Base-by-base conservation (phyloP, 495 filamentous ascomycete species). In the Penicillium cataractarum region DNA sequence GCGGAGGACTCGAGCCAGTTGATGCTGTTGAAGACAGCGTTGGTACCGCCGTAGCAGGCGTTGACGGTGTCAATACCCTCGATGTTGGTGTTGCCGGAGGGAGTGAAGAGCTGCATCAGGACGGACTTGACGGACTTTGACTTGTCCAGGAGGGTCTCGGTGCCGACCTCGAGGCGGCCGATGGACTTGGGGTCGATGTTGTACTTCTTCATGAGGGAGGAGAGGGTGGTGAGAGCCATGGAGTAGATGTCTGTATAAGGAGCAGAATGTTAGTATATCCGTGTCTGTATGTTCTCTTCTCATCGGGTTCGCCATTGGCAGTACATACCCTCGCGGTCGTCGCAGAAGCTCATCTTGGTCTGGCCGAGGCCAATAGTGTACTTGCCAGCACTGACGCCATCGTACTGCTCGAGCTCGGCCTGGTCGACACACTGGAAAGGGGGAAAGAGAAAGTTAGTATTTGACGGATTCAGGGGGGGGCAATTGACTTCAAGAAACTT, bases 91-190 rank as follows among this genome's bases (percentile, higher is more conserved):
- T 92, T 92, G 62, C 87, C 89, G 72, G 89, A 89, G 51, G 88
- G 82, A 71, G 89, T 85, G 70, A 99, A 97, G 29, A 99, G 84
- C 81, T 97, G 95, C 95, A 99, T 99, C 65, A 98, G 80, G 54
- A 99, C 94, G n/a, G 93, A 91, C 87, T 99, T 99, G 83, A 99
- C 95, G 29, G 96, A 98, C 85, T 99, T 99, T 68, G 95, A 98
- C 86, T 99, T 99, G 85, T 99, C 95, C 72, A 99, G 84, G 42
- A 99, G 85, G 55, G 95, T 99, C 87, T 99, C 95, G 55, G 95
- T 99, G 71, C 95, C 95, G 67, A 99, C 95, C 80, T 99, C 95
- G 67, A 99, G 85, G 65, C 95, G 90, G 58, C 95, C 95, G 71
- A 99, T 91, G 60, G 89, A 87, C 76, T 89, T 89, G 66, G 89